These are phyloP conservation scores for Saccharomycopsis olivae DNA, from an alignment of 805 yeast genomes.

Conservation along the genomic window DNA sequence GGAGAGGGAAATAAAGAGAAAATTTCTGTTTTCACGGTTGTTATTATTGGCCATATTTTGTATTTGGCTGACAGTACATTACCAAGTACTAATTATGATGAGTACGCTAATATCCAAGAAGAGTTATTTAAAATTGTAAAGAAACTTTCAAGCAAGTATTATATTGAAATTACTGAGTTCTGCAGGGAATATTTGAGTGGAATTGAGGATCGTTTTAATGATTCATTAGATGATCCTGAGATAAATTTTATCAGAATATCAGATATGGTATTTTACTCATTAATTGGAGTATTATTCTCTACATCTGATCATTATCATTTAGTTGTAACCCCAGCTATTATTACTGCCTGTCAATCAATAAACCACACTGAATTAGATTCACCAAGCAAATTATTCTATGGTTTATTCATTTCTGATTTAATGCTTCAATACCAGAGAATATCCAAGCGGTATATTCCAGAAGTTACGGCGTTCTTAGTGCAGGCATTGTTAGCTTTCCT, in stretches of 20 bases:
- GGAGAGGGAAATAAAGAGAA: conserved; percentile 76
- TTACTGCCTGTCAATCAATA: conserved; percentile 62
- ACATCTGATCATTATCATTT: conserved; percentile 94
- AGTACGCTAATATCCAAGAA: conserved; percentile 30
- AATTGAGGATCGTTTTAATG: conserved; percentile 42
- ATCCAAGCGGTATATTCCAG: conserved; percentile 78
- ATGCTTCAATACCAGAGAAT: conserved; percentile 64
- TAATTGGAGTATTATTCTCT: conserved; percentile 74
- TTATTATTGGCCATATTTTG: conserved; percentile 53
- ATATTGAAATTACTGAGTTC: conserved; percentile 48
- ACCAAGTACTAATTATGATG: conserved; percentile 25
- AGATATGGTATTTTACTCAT: conserved; percentile 57
- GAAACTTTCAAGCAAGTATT: conserved; percentile 53
- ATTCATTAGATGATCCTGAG: conserved; percentile 17
- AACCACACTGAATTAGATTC: conserved; percentile 37
- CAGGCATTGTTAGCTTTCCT: conserved; percentile 34
- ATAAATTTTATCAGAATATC: conserved; percentile 31
- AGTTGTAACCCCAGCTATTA: conserved; percentile 73
- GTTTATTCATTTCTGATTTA: conserved; percentile 55
- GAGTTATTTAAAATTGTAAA: conserved; percentile 38
- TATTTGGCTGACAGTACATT: conserved; percentile 33
- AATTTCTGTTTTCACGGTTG: conserved; percentile 50
- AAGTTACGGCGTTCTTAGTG: conserved; percentile 50
- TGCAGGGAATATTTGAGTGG: conserved; percentile 46
- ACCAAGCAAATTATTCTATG: conserved; percentile 37